Evolutionary conservation across 2,329 filamentous ascomycete genomes (phyloP).

Genomic region (Trichocomaceae sp.): DNA sequence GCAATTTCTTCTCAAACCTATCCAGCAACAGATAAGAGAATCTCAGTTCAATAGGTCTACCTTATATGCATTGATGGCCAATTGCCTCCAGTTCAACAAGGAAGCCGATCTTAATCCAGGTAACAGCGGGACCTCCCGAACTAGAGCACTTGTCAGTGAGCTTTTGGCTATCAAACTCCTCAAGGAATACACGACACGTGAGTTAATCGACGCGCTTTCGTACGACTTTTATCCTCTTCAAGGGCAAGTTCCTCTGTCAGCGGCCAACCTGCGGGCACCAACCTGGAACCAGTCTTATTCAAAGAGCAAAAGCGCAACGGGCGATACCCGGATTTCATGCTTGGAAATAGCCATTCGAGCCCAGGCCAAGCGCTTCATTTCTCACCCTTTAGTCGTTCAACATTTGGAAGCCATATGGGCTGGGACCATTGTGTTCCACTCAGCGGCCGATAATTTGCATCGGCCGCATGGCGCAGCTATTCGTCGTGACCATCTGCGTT

Average conservation of each 20-base stretch:
- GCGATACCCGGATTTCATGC: slow-evolving; percentile 73
- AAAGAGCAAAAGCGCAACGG: slow-evolving; percentile 44
- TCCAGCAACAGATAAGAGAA: slow-evolving; percentile 78
- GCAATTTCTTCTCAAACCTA: slow-evolving; percentile 90
- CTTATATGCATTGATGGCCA: slow-evolving; percentile 84
- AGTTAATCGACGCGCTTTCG: slow-evolving; percentile 87
- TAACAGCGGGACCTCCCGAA: slow-evolving; percentile 75
- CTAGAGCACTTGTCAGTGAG: slow-evolving; percentile 82
- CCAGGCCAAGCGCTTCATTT: slow-evolving; percentile 84
- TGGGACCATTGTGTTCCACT: slow-evolving; percentile 90
- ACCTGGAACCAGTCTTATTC: slow-evolving; percentile 27
- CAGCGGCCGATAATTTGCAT: slow-evolving; percentile 76
- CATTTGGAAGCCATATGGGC: slow-evolving; percentile 98
- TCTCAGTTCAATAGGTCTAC: slow-evolving; percentile 82
- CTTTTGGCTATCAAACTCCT: slow-evolving; percentile 81
- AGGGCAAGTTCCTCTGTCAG: slow-evolving; percentile 54
- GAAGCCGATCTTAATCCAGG: slow-evolving; percentile 76
- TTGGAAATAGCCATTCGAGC: slow-evolving; percentile 89
- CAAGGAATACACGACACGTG: slow-evolving; percentile 80
- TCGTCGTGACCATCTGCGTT: slow-evolving; percentile 16
- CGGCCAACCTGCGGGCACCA: slow-evolving; percentile 27
- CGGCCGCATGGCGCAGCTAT: slow-evolving; percentile 42
- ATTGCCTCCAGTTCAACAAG: slow-evolving; percentile 87
- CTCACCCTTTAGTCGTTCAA: slow-evolving; percentile 85
- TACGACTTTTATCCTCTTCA: slow-evolving; percentile 94